These are phyloP conservation scores for Neurospora sp. DNA, from an alignment of 2,329 filamentous ascomycete genomes.

Conservation along the genomic window DNA sequence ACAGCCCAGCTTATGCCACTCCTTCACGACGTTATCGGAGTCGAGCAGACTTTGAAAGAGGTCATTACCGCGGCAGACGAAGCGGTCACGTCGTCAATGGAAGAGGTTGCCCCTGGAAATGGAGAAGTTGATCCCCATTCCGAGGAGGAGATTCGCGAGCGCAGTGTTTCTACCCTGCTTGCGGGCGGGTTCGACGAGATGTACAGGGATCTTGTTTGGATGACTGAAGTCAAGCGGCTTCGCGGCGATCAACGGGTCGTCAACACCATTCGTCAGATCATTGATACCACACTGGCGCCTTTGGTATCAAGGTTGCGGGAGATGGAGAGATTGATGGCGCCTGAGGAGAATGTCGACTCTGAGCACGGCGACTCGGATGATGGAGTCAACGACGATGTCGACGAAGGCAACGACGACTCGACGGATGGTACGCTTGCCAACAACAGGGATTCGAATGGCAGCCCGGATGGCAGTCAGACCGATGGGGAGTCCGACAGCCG, in stretches of 20 bases:
- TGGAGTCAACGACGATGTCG: neutral
- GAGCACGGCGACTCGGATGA: neutral
- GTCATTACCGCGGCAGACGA: neutral
- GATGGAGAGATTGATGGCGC: neutral
- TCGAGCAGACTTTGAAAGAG: neutral
- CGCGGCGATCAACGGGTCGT: neutral
- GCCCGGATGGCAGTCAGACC: neutral
- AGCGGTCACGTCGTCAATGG: neutral
- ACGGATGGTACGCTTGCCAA: neutral
- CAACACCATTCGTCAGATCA: neutral
- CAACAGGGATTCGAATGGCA: neutral
- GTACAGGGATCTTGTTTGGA: neutral
- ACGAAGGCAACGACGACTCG: neutral
- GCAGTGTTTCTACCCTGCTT: neutral
- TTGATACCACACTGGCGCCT: neutral
- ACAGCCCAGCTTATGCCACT: neutral
- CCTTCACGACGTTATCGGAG: neutral
- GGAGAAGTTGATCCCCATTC: no score
- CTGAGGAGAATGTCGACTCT: neutral
- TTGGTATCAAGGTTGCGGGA: neutral
- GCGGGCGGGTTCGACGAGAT: neutral
- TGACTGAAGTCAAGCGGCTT: neutral
- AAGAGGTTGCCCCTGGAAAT: neutral
- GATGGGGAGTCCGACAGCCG: neutral
- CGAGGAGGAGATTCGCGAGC: neutral